Conservation (phyloP, 2,329 filamentous ascomycete species). For the Clarireedia homoeocarpa region DNA sequence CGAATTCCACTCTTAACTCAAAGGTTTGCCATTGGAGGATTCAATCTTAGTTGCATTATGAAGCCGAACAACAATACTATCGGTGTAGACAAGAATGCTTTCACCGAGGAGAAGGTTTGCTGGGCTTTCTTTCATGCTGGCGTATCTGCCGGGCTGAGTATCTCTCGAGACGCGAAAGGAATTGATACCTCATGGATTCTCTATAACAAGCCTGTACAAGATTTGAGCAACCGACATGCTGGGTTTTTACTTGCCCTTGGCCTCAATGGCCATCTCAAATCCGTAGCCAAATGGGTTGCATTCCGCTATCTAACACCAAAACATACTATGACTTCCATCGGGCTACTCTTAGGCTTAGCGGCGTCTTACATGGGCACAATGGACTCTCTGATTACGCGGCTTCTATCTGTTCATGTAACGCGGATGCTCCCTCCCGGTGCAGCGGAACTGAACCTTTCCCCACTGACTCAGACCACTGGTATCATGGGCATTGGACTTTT, state of each 20-base stretch:
- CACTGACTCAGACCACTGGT: conserved; percentile 87
- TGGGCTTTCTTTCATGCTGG: conserved; percentile 99
- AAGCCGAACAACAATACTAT: conserved; percentile 88
- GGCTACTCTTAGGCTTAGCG: conserved; percentile 82
- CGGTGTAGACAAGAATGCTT: conserved; percentile 79
- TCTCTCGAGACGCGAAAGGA: conserved; percentile 80
- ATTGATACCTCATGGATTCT: conserved; percentile 99
- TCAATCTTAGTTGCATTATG: conserved; percentile 86
- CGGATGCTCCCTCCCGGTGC: conserved; percentile 88
- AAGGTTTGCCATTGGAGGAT: conserved; percentile 81
- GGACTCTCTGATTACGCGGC: conserved; percentile 88
- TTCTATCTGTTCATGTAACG: conserved; percentile 93
- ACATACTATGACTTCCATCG: conserved; percentile 98
- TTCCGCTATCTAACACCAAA: conserved; percentile 99
- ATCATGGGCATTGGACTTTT: conserved; percentile 95
- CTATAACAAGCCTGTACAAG: conserved; percentile 84
- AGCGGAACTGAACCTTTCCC: conserved; percentile 87
- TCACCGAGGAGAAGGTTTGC: conserved; percentile 92
- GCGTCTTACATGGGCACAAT: conserved; percentile 94
- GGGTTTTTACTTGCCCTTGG: conserved; percentile 87
- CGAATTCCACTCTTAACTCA: conserved; percentile 86
- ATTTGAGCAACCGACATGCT: conserved; percentile 92
- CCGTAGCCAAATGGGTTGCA: conserved; percentile 92
- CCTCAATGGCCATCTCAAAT: conserved; percentile 89
- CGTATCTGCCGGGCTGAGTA: conserved; percentile 84